Evolutionary conservation across 2,329 filamentous ascomycete species (phyloP).

Genomic region (Nectriaceae sp.): DNA sequence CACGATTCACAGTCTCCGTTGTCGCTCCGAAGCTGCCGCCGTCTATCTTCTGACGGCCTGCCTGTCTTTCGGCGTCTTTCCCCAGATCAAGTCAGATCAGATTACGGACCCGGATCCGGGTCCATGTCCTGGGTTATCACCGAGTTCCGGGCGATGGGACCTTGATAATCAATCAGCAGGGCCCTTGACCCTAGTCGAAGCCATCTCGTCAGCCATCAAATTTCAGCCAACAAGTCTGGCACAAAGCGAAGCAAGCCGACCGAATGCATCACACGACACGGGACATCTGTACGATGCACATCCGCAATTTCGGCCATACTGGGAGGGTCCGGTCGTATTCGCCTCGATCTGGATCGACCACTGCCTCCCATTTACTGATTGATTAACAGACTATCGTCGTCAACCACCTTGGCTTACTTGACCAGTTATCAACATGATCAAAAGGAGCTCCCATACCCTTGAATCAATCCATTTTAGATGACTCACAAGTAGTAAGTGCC

Average conservation of each 20-base stretch:
- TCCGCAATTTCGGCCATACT: too few species aligned
- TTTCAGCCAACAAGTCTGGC: neutral
- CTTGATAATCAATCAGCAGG: neutral
- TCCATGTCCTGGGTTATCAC: neutral
- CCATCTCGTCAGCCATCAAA: neutral
- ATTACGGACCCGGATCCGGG: neutral
- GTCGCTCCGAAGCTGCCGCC: constrained; percentile 10
- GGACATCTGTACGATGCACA: too few species aligned
- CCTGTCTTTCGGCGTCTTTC: neutral
- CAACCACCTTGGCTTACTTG: too few species aligned
- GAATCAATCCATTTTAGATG: too few species aligned
- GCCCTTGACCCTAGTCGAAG: neutral
- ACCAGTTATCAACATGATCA: too few species aligned
- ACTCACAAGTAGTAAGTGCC: too few species aligned
- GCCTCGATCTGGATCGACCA: too few species aligned
- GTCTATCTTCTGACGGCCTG: constrained; percentile 3
- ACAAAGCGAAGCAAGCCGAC: neutral
- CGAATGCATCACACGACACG: neutral
- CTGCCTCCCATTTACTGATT: too few species aligned
- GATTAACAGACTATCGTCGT: too few species aligned
- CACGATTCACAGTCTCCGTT: constrained; percentile 8
- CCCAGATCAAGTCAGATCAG: neutral
- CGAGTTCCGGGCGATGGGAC: neutral
- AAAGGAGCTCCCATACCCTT: too few species aligned
- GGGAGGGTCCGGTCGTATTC: too few species aligned